These are phyloP conservation scores for Hirsutella rhossiliensis DNA, from an alignment of 2,329 filamentous ascomycete species.

Conservation along the genomic window DNA sequence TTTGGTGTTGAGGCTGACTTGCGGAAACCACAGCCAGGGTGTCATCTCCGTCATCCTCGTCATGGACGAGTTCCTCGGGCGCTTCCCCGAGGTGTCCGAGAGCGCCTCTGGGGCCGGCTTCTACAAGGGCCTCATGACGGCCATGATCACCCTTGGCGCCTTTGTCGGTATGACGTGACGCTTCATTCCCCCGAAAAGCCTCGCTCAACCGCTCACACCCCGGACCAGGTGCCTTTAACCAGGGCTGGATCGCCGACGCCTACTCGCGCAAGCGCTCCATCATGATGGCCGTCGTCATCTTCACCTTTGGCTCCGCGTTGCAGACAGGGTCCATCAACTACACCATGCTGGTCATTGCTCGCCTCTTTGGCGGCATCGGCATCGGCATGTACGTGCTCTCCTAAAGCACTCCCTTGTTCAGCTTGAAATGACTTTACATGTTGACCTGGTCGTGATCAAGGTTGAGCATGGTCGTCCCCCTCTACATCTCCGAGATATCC, in stretches of 20 bases:
- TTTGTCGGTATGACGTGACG: slow-evolving; percentile 21
- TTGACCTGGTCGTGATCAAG: neutral
- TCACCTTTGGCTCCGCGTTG: slow-evolving; percentile 28
- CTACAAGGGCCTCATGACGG: slow-evolving; percentile 31
- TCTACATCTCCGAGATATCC: slow-evolving; percentile 33
- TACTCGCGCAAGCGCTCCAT: slow-evolving; percentile 20
- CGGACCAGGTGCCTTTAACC: slow-evolving; percentile 26
- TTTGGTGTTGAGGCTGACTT: neutral
- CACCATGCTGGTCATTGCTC: slow-evolving; percentile 27
- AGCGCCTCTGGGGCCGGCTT: slow-evolving; percentile 24
- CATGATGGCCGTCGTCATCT: slow-evolving; percentile 19
- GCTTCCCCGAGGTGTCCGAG: slow-evolving; percentile 19
- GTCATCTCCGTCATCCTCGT: slow-evolving; percentile 26
- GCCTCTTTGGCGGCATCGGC: slow-evolving; percentile 29
- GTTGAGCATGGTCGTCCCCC: slow-evolving; percentile 23
- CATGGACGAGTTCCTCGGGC: slow-evolving; percentile 20
- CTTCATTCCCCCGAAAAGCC: neutral
- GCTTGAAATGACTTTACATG: neutral
- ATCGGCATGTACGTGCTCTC: slow-evolving; percentile 21
- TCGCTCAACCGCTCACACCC: neutral
- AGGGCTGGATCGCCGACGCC: slow-evolving; percentile 22
- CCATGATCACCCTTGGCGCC: slow-evolving; percentile 33
- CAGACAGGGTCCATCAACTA: slow-evolving; percentile 28
- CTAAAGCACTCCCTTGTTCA: neutral
- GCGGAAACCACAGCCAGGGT: slow-evolving; percentile 16